Percentiles rank a stretch among this genome's conserved stretches.
These are phyloP conservation scores for Excoecaria agallocha DNA, from an alignment of 345 rosid genomes.

Conservation along the genomic window DNA sequence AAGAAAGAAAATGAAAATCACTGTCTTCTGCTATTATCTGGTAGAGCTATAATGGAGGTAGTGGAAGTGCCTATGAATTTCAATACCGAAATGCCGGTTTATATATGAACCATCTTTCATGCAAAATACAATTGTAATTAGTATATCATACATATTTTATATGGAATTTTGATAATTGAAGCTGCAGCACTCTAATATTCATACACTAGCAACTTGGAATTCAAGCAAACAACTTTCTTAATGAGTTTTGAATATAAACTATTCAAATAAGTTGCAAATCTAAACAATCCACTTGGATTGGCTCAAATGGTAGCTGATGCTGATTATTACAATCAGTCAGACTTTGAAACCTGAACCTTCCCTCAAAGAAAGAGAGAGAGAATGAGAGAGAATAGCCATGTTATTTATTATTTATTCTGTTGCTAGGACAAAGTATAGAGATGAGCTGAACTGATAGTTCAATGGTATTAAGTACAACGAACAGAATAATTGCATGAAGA, in stretches of 20 bases:
- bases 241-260: neutral
- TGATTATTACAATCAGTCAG: too few relatives aligned
- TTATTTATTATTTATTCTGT: neutral
- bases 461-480: neutral
- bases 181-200: neutral
- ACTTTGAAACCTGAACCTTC: neutral
- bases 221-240: neutral
- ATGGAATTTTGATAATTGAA: neutral
- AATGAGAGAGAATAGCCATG: neutral
- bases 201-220: neutral
- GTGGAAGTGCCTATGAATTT: neutral
- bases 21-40: neutral
- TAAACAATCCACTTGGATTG: neutral
- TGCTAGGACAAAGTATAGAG: neutral
- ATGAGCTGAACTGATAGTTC: neutral
- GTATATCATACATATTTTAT: neutral
- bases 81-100: neutral
- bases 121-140: neutral
- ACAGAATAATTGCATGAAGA: neutral
- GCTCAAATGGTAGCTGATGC: neutral
- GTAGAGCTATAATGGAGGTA: neutral
- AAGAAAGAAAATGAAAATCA: neutral
- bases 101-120: neutral
- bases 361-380: too few relatives aligned
- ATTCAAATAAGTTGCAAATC: neutral